Evolutionary conservation across 148 eudicot genomes (phyloP).

Genomic region (Cornus florida): DNA sequence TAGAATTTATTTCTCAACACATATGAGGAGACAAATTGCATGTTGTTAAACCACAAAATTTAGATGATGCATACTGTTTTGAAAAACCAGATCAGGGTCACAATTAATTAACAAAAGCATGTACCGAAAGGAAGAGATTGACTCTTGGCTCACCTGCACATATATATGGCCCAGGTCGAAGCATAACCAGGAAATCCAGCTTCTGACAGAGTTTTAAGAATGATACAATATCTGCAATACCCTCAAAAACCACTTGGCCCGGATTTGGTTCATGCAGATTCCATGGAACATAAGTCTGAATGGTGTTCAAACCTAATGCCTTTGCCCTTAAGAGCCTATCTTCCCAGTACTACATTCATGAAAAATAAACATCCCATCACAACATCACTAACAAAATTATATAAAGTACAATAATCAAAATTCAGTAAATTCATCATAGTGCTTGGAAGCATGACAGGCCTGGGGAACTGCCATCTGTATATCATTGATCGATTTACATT

Average conservation of each 20-base stretch:
- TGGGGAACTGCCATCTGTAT: too few relatives aligned
- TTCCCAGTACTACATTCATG: slow-evolving; percentile 78
- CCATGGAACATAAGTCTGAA: slow-evolving; percentile 98
- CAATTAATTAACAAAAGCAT: too few relatives aligned
- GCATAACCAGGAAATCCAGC: slow-evolving; percentile 83
- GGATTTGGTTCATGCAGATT: slow-evolving; percentile 86
- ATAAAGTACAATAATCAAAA: too few relatives aligned
- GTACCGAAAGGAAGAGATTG: neutral
- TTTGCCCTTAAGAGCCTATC: slow-evolving; percentile 86
- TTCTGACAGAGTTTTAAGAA: slow-evolving; percentile 76
- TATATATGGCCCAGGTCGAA: slow-evolving; percentile 94
- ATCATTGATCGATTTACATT: too few relatives aligned
- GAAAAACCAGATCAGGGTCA: too few relatives aligned
- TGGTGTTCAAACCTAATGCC: slow-evolving; percentile 92
- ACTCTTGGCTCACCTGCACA: slow-evolving; percentile 65
- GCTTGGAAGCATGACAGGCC: too few relatives aligned
- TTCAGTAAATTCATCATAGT: too few relatives aligned
- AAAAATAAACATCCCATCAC: neutral
- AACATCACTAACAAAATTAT: neutral
- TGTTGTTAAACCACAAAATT: too few relatives aligned
- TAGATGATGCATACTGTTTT: too few relatives aligned
- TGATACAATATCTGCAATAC: slow-evolving; percentile 77
- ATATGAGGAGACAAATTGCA: too few relatives aligned
- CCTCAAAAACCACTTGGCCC: slow-evolving; percentile 69
- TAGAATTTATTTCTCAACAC: too few relatives aligned